Conservation (phyloP, 2,329 filamentous ascomycete genomes). For the Apiospora aurea region DNA sequence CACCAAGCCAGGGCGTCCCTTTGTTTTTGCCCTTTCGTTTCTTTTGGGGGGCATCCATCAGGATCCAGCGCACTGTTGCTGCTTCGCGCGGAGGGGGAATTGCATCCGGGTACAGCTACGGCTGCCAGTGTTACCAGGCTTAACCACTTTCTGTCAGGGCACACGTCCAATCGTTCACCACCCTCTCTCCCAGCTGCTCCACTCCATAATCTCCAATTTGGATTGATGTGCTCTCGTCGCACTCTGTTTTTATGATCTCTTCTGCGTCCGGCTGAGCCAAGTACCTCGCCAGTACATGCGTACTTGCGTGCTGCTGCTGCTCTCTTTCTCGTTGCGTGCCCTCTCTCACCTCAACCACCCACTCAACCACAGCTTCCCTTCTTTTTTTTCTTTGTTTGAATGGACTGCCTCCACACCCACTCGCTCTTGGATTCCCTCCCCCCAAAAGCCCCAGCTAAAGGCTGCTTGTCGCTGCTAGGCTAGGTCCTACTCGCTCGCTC, state of each 20-base stretch:
- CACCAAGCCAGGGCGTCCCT: conserved; percentile 21
- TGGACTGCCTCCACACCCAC: conserved; percentile 28
- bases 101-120: conserved; percentile 30
- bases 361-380: background rate
- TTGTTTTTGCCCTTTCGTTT: background rate
- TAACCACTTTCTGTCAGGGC: conserved; percentile 34
- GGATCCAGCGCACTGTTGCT: conserved; percentile 21
- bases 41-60: conserved; percentile 4
- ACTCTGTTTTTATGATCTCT: conserved; percentile 24
- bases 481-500: background rate
- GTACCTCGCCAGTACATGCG: background rate
- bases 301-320: background rate
- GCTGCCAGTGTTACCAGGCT: conserved; percentile 38
- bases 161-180: conserved; percentile 28
- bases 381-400: conserved; percentile 7
- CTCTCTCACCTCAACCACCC: background rate
- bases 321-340: background rate
- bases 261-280: conserved; percentile 25
- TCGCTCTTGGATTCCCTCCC: conserved; percentile 25
- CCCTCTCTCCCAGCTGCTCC: background rate
- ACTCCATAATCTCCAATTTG: conserved; percentile 20
- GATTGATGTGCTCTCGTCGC: conserved; percentile 9
- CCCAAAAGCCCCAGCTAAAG: conserved; percentile 12
- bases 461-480: background rate
- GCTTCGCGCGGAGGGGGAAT: conserved; percentile 23